Evolutionary conservation across 495 filamentous ascomycete species (phyloP), one percentile per base, ranked within the genome.

Genomic region (Neurospora terricola): DNA sequence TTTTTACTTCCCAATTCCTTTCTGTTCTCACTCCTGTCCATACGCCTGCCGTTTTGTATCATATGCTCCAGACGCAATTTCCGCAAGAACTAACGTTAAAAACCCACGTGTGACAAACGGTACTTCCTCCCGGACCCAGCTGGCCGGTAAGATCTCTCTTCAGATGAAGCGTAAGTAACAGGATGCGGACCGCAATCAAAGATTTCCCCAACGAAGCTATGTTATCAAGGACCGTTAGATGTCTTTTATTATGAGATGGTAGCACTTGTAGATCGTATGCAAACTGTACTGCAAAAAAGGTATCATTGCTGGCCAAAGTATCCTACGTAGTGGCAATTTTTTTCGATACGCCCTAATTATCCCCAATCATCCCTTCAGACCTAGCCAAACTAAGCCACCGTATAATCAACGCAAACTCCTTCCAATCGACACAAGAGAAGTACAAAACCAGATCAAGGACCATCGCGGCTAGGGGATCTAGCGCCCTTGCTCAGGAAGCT

Each of bases 401-500:
- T 66, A 27, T 66, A 66, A 18, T 66, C 27, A 66, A 66, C 54
- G 54, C 27, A 34, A 30, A 66, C 54, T 34, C 54, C 54, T 66
- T 66, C 12, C 27, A 66, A 66, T 18, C 54, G 6, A 66, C 54
- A 36, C 14, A 34, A 16, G 54, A 34, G 27, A 66, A 34, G 54
- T 66, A 66, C 54, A 18, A 34, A 18, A 34, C 54, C 27, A 66
- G 14, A 66, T 66, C 54, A 66, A 34, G 54, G 23, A 66, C 54
- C 54, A 66, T 66, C 54, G 27, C 54, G 54, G 30, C 54, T 77
- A 66, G 54, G 54, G 30, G 54, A 66, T 36, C 54, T 34, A 34
- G 54, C 85, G 70, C 88, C 80, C 84, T 90, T 91, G 74, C 85
- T 86, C 78, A 92, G 77, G 70, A 85, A 79, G 71, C 82, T 83